phyloP scores from a whole-genome alignment of 169 alveolate species.

The Plasmodium adleri region DNA sequence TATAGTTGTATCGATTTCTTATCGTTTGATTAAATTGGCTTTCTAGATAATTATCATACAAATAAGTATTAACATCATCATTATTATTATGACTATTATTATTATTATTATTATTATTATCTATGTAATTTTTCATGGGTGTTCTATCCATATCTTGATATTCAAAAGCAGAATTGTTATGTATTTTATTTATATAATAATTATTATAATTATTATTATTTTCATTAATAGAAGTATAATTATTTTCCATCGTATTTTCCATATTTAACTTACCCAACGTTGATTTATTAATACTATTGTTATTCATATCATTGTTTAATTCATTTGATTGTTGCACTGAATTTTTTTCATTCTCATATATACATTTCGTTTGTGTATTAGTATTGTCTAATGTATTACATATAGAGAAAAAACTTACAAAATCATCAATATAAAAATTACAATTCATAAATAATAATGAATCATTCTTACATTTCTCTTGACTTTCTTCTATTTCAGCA shows the following conservation, averaged over 20 bases:
- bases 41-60: no score
- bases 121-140: slow-evolving; percentile 13
- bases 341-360: neutral
- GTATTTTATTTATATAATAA: neutral
- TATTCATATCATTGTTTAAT: no score
- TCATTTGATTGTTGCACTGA: neutral
- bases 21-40: no score
- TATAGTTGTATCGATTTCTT: no score
- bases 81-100: neutral
- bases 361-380: neutral
- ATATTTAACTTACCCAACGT: neutral
- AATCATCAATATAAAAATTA: slow-evolving; percentile 73
- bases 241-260: neutral
- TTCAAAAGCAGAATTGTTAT: neutral
- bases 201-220: neutral
- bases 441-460: slow-evolving; percentile 35
- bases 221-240: neutral
- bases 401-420: slow-evolving; percentile 44
- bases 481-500: slow-evolving; percentile 56
- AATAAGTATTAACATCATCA: no score
- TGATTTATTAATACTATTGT: neutral
- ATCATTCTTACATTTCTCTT: neutral
- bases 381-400: slow-evolving; percentile 14
- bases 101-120: neutral
- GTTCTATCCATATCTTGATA: slow-evolving; percentile 16